A percentile compares a stretch with the other conserved stretches of the same genome.
Evolutionary conservation across 371 early-diverging fungal genomes (phyloP).

Genomic region (Syncephalastrum racemosum): DNA sequence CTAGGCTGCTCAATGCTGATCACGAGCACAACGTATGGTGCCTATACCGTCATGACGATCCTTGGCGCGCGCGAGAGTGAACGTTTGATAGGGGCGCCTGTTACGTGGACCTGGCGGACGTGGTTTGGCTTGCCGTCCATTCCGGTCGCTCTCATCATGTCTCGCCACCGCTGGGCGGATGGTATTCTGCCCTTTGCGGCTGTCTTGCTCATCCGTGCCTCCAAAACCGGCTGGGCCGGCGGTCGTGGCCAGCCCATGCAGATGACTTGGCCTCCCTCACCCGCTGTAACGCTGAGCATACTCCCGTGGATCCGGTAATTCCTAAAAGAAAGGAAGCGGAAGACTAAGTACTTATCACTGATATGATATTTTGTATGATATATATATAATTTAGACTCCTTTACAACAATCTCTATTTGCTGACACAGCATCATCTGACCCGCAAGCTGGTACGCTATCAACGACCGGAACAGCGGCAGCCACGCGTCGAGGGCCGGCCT

Average conservation of each 20-base stretch:
- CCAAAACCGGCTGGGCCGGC: constrained; percentile 8
- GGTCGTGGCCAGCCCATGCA: constrained; percentile 17
- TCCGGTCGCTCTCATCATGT: constrained; percentile 60
- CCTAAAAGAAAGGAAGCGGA: neutral
- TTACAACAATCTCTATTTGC: constrained; percentile 38
- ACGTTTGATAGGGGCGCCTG: constrained; percentile 58
- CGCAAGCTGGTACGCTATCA: constrained; percentile 26
- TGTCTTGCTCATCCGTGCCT: constrained; percentile 25
- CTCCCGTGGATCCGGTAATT: constrained; percentile 58
- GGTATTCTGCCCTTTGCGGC: constrained; percentile 37
- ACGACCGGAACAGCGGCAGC: constrained; percentile 1
- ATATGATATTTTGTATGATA: too few relatives aligned
- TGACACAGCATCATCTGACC: constrained; percentile 16
- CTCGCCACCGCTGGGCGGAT: constrained; percentile 53
- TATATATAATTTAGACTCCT: constrained; percentile 46
- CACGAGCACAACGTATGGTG: constrained; percentile 66
- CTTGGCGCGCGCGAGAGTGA: constrained; percentile 69
- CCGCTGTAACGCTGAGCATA: constrained; percentile 50
- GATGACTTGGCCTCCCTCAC: constrained; percentile 56
- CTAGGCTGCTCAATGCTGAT: constrained; percentile 60
- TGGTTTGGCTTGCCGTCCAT: constrained; percentile 71
- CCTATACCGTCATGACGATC: constrained; percentile 67
- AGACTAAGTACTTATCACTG: neutral
- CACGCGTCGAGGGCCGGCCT: neutral
- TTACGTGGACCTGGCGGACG: constrained; percentile 63